Percentiles rank a stretch among this genome's conserved stretches.
These are phyloP conservation scores for Canavalia ensiformis DNA, from an alignment of 306 rosid genomes.

Conservation along the genomic window DNA sequence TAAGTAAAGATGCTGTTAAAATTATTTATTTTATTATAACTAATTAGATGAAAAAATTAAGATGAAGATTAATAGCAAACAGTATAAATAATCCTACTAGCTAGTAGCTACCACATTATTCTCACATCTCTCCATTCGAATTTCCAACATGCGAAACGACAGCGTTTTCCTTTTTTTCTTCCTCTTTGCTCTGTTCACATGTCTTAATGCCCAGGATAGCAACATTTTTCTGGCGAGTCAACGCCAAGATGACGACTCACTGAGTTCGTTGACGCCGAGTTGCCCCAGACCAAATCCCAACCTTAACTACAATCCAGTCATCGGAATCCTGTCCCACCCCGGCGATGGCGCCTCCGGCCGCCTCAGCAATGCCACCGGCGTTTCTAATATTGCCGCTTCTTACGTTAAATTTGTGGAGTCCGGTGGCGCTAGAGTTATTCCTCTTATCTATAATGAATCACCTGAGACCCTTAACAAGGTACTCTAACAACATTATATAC, in stretches of 20 bases:
- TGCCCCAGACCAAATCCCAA: conserved; percentile 55
- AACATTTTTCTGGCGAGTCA: not conserved
- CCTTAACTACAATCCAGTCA: conserved; percentile 66
- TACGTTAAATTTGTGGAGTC: conserved; percentile 77
- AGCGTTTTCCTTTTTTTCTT: not conserved
- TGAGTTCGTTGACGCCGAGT: conserved; percentile 42
- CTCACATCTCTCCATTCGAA: too few relatives aligned
- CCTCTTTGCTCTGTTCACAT: conserved; percentile 44
- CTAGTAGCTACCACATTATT: too few relatives aligned
- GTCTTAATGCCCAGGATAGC: not conserved
- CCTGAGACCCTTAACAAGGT: conserved; percentile 60
- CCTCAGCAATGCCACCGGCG: conserved; percentile 61
- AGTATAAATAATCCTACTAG: too few relatives aligned
- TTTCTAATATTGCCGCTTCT: conserved; percentile 73
- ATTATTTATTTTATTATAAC: too few relatives aligned
- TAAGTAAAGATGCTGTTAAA: too few relatives aligned
- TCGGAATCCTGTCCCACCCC: conserved; percentile 76
- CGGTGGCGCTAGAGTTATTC: conserved; percentile 77
- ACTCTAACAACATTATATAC: too few relatives aligned
- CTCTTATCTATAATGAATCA: conserved; percentile 72
- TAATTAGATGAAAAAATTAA: too few relatives aligned
- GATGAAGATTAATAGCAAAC: too few relatives aligned
- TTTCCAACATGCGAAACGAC: conserved; percentile 28
- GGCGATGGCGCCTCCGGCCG: conserved; percentile 81
- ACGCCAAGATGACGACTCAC: conserved; percentile 43